phyloP scores from a whole-genome alignment of 768 basidiomycete genomes.

The Coprinopsis sp. region DNA sequence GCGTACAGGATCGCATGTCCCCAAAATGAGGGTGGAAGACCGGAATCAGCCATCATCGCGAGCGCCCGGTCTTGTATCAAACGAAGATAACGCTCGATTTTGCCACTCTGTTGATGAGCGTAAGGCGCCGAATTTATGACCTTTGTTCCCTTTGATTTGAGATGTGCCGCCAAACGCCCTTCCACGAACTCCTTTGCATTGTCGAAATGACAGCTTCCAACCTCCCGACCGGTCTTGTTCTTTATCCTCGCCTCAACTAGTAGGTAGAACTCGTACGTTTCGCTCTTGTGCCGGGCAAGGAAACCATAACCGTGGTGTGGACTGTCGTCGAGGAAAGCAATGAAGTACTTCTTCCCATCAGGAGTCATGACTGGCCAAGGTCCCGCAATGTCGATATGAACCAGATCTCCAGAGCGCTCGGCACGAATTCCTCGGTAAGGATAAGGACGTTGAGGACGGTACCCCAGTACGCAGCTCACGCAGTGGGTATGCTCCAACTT shows the following conservation, averaged over 20 bases:
- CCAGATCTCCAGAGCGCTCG: slow-evolving; percentile 12
- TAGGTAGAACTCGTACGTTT: too few relatives aligned
- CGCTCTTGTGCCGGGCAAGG: too few relatives aligned
- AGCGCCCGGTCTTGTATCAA: slow-evolving; percentile 21
- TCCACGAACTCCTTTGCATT: background rate
- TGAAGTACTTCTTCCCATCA: slow-evolving; percentile 8
- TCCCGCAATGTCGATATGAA: slow-evolving; percentile 23
- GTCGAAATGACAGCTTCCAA: too few relatives aligned
- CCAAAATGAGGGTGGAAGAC: slow-evolving; percentile 20
- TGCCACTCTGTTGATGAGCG: slow-evolving; percentile 33
- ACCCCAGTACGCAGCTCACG: slow-evolving; percentile 21
- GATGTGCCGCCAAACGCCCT: background rate
- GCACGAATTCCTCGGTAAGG: slow-evolving; percentile 12
- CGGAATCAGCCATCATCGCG: slow-evolving; percentile 21
- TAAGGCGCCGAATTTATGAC: slow-evolving; percentile 17
- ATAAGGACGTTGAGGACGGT: too few relatives aligned
- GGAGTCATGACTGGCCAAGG: slow-evolving; percentile 17
- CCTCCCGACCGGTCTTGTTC: too few relatives aligned
- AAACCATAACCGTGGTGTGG: too few relatives aligned
- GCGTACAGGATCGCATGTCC: slow-evolving; percentile 20
- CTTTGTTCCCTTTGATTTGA: background rate
- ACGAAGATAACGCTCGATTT: slow-evolving; percentile 23
- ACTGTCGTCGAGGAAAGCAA: too few relatives aligned
- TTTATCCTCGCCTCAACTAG: too few relatives aligned
- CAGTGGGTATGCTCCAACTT: slow-evolving; percentile 9